phyloP scores from a whole-genome alignment of 768 basidiomycete genomes.

The Zangia roseola region DNA sequence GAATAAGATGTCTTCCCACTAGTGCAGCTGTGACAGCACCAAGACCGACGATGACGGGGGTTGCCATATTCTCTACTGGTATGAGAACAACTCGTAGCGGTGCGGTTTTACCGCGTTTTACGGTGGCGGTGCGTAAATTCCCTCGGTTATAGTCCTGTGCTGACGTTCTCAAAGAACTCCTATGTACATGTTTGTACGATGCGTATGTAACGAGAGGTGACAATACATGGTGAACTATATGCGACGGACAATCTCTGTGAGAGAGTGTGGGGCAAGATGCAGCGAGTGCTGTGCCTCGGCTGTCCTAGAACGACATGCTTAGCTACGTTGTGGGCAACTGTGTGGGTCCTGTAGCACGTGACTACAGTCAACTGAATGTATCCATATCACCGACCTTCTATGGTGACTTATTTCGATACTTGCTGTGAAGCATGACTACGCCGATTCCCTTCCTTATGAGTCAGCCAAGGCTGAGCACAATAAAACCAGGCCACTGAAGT shows the following conservation, averaged over 20 bases:
- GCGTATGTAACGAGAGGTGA: no score
- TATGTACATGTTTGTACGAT: no score
- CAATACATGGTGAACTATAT: no score
- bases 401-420: conserved; percentile 2
- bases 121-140: no score
- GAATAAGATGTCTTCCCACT: conserved; percentile 68
- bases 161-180: no score
- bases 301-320: no score
- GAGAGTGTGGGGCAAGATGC: no score
- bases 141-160: no score
- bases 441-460: conserved; percentile 1
- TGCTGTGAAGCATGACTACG: conserved; percentile 12
- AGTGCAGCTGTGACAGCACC: conserved; percentile 76
- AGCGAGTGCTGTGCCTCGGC: no score
- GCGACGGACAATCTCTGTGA: no score
- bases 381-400: conserved; percentile 10
- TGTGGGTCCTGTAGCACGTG: conserved; percentile 9
- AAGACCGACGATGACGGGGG: conserved; percentile 73
- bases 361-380: not conserved
- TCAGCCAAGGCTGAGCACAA: no score
- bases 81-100: not conserved
- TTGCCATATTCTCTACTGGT: conserved; percentile 55
- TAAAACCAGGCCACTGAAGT: conserved; percentile 6
- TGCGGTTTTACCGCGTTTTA: no score
- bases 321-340: not conserved